Conservation (phyloP, 768 basidiomycete species). For the Auriscalpium vulgare region DNA sequence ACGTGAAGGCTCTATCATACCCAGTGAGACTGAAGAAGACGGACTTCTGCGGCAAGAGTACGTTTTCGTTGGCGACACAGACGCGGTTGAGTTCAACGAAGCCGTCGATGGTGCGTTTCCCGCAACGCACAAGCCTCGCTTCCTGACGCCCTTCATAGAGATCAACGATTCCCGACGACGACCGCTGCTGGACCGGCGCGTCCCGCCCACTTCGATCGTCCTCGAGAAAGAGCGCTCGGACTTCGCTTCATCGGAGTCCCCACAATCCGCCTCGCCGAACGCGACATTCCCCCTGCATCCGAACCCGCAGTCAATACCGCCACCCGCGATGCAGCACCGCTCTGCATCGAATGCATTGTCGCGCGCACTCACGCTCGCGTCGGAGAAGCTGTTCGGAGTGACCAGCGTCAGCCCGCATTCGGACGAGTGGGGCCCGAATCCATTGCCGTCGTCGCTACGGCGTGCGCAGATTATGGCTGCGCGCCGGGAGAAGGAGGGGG, state of each 20-base stretch:
- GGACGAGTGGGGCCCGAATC: slow-evolving; percentile 20
- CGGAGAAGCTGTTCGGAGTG: slow-evolving; percentile 73
- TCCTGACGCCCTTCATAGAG: slow-evolving; percentile 35
- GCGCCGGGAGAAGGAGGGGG: slow-evolving; percentile 22
- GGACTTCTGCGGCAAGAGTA: slow-evolving; percentile 80
- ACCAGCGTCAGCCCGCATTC: slow-evolving; percentile 27
- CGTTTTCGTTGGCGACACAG: slow-evolving; percentile 85
- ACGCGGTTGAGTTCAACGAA: slow-evolving; percentile 86
- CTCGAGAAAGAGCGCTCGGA: slow-evolving; percentile 39
- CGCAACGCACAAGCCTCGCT: background rate
- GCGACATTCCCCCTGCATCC: slow-evolving; percentile 14
- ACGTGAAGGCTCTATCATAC: slow-evolving; percentile 49
- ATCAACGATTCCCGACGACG: slow-evolving; percentile 51
- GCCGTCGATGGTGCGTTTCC: slow-evolving; percentile 74
- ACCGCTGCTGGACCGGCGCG: slow-evolving; percentile 49
- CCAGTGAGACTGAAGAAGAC: slow-evolving; percentile 81
- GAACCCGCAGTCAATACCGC: slow-evolving; percentile 56
- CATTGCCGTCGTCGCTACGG: slow-evolving; percentile 46
- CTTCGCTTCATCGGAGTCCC: slow-evolving; percentile 22
- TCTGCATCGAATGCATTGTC: slow-evolving; percentile 68
- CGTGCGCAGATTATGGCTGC: slow-evolving; percentile 47
- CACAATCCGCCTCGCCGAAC: slow-evolving; percentile 19
- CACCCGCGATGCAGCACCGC: slow-evolving; percentile 46
- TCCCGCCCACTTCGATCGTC: slow-evolving; percentile 34
- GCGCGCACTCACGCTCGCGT: slow-evolving; percentile 71